A percentile compares a stretch with the other conserved stretches of the same genome.
These are phyloP conservation scores for Apophysomyces ossiformis DNA, from an alignment of 371 early-diverging fungal genomes.

Conservation along the genomic window DNA sequence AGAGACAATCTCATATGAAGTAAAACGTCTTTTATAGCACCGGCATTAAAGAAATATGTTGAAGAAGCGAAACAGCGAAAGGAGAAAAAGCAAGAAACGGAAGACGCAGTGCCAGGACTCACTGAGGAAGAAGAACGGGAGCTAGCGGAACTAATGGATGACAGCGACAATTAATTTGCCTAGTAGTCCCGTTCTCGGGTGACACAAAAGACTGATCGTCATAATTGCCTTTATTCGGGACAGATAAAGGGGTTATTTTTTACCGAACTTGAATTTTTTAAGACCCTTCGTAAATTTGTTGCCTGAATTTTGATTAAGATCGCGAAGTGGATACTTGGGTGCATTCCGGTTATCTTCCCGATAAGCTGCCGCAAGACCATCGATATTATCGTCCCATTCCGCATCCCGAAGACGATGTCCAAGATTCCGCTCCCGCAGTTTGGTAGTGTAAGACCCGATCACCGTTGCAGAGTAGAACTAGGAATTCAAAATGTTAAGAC, in stretches of 20 bases:
- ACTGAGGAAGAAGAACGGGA: slow-evolving; percentile 87
- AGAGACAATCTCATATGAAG: neutral
- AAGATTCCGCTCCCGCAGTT: slow-evolving; percentile 46
- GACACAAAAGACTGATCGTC: neutral
- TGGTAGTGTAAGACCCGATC: slow-evolving; percentile 40
- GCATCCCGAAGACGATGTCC: slow-evolving; percentile 55
- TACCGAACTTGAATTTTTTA: slow-evolving; percentile 33
- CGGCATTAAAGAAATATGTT: slow-evolving; percentile 36
- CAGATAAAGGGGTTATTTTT: slow-evolving; percentile 14
- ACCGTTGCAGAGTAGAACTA: slow-evolving; percentile 49
- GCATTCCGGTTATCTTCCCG: slow-evolving; percentile 45
- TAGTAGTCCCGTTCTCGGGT: neutral
- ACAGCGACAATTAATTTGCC: slow-evolving; percentile 34
- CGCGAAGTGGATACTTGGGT: slow-evolving; percentile 44
- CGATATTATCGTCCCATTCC: slow-evolving; percentile 53
- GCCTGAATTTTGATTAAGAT: slow-evolving; percentile 27
- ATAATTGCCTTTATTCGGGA: neutral
- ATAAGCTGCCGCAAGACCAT: slow-evolving; percentile 43
- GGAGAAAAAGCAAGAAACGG: slow-evolving; percentile 24
- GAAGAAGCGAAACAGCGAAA: slow-evolving; percentile 23
- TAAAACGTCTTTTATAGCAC: slow-evolving; percentile 12
- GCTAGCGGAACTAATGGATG: slow-evolving; percentile 78
- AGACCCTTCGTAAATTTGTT: slow-evolving; percentile 30
- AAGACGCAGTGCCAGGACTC: slow-evolving; percentile 32
- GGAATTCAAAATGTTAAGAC: neutral